Base-by-base conservation (phyloP, 2,329 filamentous ascomycete species). In the Calonectria montana region DNA sequence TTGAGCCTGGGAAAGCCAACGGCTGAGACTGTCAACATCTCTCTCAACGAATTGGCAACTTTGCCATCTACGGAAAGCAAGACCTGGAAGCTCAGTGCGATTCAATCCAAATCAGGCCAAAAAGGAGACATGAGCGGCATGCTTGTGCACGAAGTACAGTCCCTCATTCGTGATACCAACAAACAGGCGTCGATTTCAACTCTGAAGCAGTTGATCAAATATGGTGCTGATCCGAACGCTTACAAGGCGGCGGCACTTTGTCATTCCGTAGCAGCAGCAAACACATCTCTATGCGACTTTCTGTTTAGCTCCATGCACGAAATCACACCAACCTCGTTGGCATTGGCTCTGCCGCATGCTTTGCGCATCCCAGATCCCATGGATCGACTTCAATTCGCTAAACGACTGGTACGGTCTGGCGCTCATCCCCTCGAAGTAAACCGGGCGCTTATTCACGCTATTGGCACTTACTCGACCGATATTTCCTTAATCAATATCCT, bases 211-310 rank as follows among this genome's bases (percentile, higher is more conserved):
- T 83, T 91, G 0, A 77, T 92, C 1, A 82, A 84, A 1, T 83
- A 86, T 1, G 88, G 89, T 1, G 90, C 89, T 2, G 86, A 91
- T 57, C 82, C 90, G n/a, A 90, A 91, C 73, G 83, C 84, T 1
- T 84, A 86, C 69, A 86, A 89, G 29, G 88, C 86, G 0, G 85
- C 86, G 1, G 85, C 89, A 0, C 79, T 92, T 0, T 87, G 87
- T 65, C 82, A 83, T 65, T 88, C 89, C 5, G 85, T 91, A 2
- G 84, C 84, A 21, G 84, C 84, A 1, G 84, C 85, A 16, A 83
- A 87, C 53, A 79, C 82, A 0, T 82, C 83, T 5, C 79, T 91
- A 9, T 84, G 86, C 12, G 88, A 90, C 48, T 78, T 89, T 25
- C 77, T 92, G 3, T 84, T 91, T 57, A 78, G 80, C 4, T 79